phyloP scores from a whole-genome alignment of 805 yeast species.

The Schizosaccharomyces pombe region DNA sequence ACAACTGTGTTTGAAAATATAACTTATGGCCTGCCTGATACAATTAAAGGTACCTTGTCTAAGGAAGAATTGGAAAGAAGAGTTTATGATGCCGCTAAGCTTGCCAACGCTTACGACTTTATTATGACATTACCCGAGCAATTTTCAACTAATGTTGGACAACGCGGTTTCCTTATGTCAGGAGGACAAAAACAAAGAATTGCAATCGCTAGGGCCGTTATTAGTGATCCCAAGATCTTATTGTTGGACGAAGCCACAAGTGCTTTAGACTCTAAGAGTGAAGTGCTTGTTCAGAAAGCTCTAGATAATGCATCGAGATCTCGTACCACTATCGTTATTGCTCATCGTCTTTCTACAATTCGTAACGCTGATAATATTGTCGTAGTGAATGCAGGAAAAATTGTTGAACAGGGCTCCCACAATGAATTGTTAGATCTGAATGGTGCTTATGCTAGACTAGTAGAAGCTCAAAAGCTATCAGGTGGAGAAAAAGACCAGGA shows the following conservation, averaged over 20 bases:
- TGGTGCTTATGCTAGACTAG: slow-evolving; percentile 13
- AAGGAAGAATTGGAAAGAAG: slow-evolving; percentile 18
- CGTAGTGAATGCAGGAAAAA: slow-evolving; percentile 23
- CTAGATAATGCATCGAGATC: slow-evolving; percentile 16
- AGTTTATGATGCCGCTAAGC: slow-evolving; percentile 22
- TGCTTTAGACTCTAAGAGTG: slow-evolving; percentile 38
- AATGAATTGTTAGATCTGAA: slow-evolving; percentile 12
- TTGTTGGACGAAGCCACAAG: slow-evolving; percentile 46
- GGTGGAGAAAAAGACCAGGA: slow-evolving; percentile 8
- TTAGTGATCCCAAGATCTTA: slow-evolving; percentile 30
- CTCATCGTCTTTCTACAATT: slow-evolving; percentile 30
- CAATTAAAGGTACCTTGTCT: slow-evolving; percentile 15
- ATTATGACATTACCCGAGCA: slow-evolving; percentile 29
- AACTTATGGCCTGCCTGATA: slow-evolving; percentile 38
- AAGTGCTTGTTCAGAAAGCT: slow-evolving; percentile 34
- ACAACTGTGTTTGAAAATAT: slow-evolving; percentile 63
- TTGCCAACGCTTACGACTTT: slow-evolving; percentile 31
- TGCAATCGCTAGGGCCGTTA: slow-evolving; percentile 38
- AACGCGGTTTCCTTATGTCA: slow-evolving; percentile 34
- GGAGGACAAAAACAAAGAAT: slow-evolving; percentile 48
- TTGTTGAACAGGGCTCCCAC: slow-evolving; percentile 20
- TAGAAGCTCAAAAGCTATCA: slow-evolving; percentile 12
- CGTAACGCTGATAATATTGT: slow-evolving; percentile 26
- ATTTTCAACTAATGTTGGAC: slow-evolving; percentile 27
- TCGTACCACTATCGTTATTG: slow-evolving; percentile 27